Evolutionary conservation across 371 early-diverging fungal species (phyloP).

Genomic region (Dichotomocladium elegans): DNA sequence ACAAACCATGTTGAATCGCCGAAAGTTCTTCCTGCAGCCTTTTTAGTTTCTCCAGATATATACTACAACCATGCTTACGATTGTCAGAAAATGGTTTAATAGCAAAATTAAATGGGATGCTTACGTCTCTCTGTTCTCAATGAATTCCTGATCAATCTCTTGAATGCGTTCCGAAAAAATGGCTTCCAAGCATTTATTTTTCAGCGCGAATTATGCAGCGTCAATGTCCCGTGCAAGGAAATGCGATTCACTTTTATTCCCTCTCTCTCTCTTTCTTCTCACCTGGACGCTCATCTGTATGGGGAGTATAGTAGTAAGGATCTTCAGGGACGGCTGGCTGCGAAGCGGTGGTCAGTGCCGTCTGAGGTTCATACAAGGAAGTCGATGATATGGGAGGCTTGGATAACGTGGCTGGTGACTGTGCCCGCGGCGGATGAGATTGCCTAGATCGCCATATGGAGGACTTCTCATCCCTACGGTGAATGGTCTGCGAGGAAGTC

Average conservation of each 20-base stretch:
- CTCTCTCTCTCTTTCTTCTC: background rate
- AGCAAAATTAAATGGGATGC: too few species aligned
- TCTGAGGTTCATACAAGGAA: too few species aligned
- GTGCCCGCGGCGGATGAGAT: too few species aligned
- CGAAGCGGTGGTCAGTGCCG: background rate
- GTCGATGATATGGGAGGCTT: background rate
- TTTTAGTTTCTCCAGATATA: constrained; percentile 13
- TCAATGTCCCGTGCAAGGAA: too few species aligned
- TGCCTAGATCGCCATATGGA: too few species aligned
- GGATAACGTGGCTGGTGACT: too few species aligned
- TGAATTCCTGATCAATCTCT: constrained; percentile 11
- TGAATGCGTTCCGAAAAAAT: constrained; percentile 7
- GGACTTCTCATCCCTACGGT: too few species aligned
- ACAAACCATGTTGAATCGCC: constrained; percentile 10
- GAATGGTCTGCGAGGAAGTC: too few species aligned
- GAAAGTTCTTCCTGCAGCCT: constrained; percentile 10
- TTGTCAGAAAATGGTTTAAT: too few species aligned
- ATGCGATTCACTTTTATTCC: too few species aligned
- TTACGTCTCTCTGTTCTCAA: constrained; percentile 14
- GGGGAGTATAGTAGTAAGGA: constrained; percentile 1
- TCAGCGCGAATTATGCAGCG: too few species aligned
- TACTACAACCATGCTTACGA: background rate
- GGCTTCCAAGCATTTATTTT: background rate
- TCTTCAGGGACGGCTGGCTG: constrained; percentile 3
- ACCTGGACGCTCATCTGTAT: too few species aligned